Evolutionary conservation across 495 filamentous ascomycete genomes (phyloP).

Genomic region (Venustampulla echinocandica): DNA sequence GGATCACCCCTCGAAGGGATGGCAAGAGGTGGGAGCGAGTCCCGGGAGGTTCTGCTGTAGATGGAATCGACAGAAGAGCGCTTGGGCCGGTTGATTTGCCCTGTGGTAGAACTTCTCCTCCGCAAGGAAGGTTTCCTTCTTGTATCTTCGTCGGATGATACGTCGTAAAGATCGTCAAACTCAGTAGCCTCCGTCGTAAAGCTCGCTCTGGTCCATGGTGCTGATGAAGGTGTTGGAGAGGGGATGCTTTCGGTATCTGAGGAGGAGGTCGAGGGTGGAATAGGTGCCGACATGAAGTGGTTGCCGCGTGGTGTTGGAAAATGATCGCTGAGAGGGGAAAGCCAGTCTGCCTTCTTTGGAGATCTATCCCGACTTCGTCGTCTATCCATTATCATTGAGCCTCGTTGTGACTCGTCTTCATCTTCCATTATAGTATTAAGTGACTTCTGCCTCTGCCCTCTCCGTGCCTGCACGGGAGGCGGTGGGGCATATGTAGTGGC

Average conservation of each 20-base stretch:
- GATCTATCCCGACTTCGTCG: slow-evolving; percentile 16
- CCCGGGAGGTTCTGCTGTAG: slow-evolving; percentile 26
- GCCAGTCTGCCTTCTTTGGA: slow-evolving; percentile 26
- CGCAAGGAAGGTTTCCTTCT: slow-evolving; percentile 21
- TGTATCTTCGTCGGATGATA: slow-evolving; percentile 61
- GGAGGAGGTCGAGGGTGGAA: slow-evolving; percentile 35
- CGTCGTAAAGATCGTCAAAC: slow-evolving; percentile 82
- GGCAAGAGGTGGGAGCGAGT: slow-evolving; percentile 55
- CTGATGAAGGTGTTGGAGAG: slow-evolving; percentile 41
- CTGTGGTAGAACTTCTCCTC: slow-evolving; percentile 32
- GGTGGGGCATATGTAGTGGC: slow-evolving; percentile 52
- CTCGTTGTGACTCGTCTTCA: slow-evolving; percentile 34
- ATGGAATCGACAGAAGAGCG: slow-evolving; percentile 31
- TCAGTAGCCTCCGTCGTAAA: slow-evolving; percentile 49
- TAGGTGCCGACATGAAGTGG: slow-evolving; percentile 48
- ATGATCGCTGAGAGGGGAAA: slow-evolving; percentile 50
- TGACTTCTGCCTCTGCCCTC: slow-evolving; percentile 50
- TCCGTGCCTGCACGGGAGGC: slow-evolving; percentile 63
- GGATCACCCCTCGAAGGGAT: slow-evolving; percentile 49
- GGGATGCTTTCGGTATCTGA: slow-evolving; percentile 37
- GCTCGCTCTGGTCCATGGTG: slow-evolving; percentile 45
- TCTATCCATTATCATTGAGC: slow-evolving; percentile 26
- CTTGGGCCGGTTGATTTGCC: slow-evolving; percentile 24
- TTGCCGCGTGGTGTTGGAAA: slow-evolving; percentile 52
- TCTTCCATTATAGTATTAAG: slow-evolving; percentile 91